Conservation (phyloP, 306 rosid species). For the Castanea mollissima region DNA sequence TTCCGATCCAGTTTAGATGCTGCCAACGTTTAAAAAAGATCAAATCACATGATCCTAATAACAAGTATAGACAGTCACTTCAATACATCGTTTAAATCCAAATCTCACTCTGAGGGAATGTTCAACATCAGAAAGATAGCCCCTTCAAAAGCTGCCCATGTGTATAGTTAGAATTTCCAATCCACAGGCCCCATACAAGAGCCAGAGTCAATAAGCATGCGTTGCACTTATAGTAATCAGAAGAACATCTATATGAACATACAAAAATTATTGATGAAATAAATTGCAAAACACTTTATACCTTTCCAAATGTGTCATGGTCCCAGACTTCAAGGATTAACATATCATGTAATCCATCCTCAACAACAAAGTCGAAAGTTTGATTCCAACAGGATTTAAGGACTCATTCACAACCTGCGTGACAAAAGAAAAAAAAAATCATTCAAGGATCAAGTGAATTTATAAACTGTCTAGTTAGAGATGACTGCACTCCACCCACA, state of each 20-base stretch:
- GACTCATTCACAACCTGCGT: constrained; percentile 85
- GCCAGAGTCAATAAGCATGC: neutral
- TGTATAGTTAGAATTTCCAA: neutral
- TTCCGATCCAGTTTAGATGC: neutral
- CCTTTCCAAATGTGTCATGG: constrained; percentile 99
- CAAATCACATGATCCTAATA: neutral
- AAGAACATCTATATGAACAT: neutral
- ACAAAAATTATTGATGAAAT: neutral
- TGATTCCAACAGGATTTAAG: constrained; percentile 99
- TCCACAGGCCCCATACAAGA: neutral
- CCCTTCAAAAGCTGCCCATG: neutral
- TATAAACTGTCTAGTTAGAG: constrained; percentile 5
- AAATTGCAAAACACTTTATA: constrained; percentile 20
- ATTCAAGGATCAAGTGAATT: constrained; percentile 16
- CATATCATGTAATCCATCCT: constrained; percentile 98
- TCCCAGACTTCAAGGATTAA: constrained; percentile 85
- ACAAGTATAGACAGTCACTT: neutral
- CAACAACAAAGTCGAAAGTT: constrained; percentile 92
- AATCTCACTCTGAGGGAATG: neutral
- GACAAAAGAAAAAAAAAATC: constrained; percentile 11
- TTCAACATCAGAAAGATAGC: neutral
- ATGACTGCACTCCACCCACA: neutral
- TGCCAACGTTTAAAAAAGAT: neutral
- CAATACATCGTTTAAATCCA: neutral
- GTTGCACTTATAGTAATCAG: neutral